Base-by-base conservation (phyloP, 225 moss, liverwort and hornwort genomes). In the Neckera pumila region DNA sequence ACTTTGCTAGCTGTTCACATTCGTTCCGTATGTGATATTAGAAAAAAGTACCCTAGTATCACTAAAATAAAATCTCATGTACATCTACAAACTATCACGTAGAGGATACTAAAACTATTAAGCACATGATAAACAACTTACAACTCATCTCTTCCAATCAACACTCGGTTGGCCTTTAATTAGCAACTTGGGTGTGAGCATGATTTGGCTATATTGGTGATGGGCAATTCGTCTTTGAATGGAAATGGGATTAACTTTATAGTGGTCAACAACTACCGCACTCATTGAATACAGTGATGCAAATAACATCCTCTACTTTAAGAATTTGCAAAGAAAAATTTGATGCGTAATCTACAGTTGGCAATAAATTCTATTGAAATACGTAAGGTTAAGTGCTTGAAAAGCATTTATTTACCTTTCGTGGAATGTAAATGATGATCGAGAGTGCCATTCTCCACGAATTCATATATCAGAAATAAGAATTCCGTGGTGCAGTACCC, bases 401-500 rank as follows among this genome's bases (percentile, higher is more conserved):
- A 23, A 90, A 64, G 38, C 73, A 17, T 71, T 90, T 73, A 15
- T 75, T 54, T 91, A 91, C 92, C 91, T 93, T 65, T 90, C 15
- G 79, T 38, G 70, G 91, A 91, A 82, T 96, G 97, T 34, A 98
- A 90, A 81, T 98, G 98, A 74, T 95, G 93, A 91, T 98, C 95
- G 45, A 98, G 91, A 23, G 94, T 98, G 71, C 97, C 98, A 71
- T 97, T 97, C 77, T 96, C 96, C 93, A 98, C 95, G 66, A 93
- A 98, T 43, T 98, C 98, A 54, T 98, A 98, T 3, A 97, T 74
- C 33, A 98, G 87, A 86, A 98, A 97, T 83, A 97, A 89, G 22
- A 90, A 96, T 14, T 97, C 96, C 43, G 93, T 95, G 17, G 97
- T 98, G 86, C 97, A 97, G 85, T 97, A 98, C 51, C 98, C 98